Base-by-base conservation (phyloP, 805 yeast genomes). In the Ogataea methanolica region DNA sequence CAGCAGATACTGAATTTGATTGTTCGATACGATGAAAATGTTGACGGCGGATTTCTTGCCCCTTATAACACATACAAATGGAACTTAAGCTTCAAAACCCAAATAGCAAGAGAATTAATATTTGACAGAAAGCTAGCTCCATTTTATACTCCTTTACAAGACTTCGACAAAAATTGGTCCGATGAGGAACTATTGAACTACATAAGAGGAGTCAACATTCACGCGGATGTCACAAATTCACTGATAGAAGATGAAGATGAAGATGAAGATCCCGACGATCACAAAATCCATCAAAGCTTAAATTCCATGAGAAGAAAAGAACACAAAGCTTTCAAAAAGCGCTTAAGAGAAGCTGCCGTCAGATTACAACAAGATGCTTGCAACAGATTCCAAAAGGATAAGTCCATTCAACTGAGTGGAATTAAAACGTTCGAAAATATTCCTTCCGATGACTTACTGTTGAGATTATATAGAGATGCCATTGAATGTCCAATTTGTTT, bases 401-500 rank as follows among this genome's bases (percentile, higher is more conserved):
- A 61, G 45, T 47, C 57, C 14, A 40, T 59, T 5, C 59, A 55
- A 41, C 39, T 45, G 15, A 56, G 49, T 38, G 66, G 67, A 19
- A 59, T 60, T 29, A 60, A 50, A 39, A 47, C 47, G 5, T 64
- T 62, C 42, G 61, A 61, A 8, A 51, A 67, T 35, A 53, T 74
- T 11, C 68, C 77, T 1, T 70, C 76, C 4, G 63, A 66, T 40
- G 75, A 71, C 48, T 66, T 85, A 47, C 72, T 80, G 47, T 67
- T 84, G 42, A 66, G 73, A 46, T 68, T 92, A 19, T 92, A 92
- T 69, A 70, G 80, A 45, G 69, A 79, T 48, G 80, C 88, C 4
- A 68, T 75, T 31, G 99, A 94, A 59, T 92, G 99, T 63, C 98
- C 99, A 9, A 92, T 92, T 54, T 92, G 99, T 62, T 92, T 92